phyloP scores from a whole-genome alignment of 768 basidiomycete genomes.

The Rhodosporidiobolus sp. region DNA sequence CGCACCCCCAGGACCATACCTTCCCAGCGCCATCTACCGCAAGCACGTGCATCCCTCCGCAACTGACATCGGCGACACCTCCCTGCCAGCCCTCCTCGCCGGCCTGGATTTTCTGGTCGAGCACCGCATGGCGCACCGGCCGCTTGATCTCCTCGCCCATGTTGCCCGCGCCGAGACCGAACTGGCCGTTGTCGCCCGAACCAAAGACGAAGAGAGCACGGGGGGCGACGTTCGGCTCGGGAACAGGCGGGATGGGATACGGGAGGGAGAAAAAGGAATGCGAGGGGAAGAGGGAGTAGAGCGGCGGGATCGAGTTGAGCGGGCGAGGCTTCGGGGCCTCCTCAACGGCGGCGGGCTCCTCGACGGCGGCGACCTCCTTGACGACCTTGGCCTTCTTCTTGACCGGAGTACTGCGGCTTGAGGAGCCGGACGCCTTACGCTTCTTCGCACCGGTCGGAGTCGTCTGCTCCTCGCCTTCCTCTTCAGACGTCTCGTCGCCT shows the following conservation, averaged over 20 bases:
- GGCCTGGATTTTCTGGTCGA: conserved; percentile 68
- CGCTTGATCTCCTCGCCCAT: conserved; percentile 77
- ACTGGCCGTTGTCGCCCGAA: too few species aligned
- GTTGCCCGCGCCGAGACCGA: conserved; percentile 59
- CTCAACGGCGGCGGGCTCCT: too few species aligned
- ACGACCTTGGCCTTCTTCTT: too few species aligned
- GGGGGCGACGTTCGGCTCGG: not conserved
- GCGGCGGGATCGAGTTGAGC: conserved; percentile 25
- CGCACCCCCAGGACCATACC: conserved; percentile 53
- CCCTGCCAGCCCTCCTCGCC: conserved; percentile 61
- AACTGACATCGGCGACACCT: conserved; percentile 76
- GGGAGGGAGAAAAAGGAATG: not conserved
- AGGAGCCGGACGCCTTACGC: conserved; percentile 6
- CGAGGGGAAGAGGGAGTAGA: conserved; percentile 11
- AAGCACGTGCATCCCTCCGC: conserved; percentile 84
- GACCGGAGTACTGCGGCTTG: too few species aligned
- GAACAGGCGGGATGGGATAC: not conserved
- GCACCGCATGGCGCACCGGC: conserved; percentile 71
- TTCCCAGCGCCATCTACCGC: conserved; percentile 85
- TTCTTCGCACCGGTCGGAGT: not conserved
- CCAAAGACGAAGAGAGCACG: conserved; percentile 74
- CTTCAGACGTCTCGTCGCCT: conserved; percentile 13
- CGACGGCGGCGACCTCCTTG: not conserved
- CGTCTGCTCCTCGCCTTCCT: not conserved
- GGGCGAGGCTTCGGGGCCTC: conserved; percentile 9